Base-by-base conservation (phyloP, 805 yeast genomes). In the Clavispora fructus region DNA sequence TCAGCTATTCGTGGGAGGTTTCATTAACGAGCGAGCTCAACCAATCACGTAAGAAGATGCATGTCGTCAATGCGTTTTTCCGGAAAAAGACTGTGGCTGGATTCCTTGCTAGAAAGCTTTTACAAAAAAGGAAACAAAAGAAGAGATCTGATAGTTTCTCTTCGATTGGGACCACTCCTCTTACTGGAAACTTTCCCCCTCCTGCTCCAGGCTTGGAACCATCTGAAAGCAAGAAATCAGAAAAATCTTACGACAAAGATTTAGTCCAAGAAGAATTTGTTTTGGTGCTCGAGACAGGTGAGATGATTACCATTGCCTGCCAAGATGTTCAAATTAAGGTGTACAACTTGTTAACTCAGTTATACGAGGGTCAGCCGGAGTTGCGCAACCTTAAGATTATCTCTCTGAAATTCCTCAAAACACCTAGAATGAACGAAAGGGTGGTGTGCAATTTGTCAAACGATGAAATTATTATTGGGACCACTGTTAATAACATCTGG, bases 341-440 rank as follows among this genome's bases (percentile, higher is more conserved):
- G 4, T 49, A 52, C 44, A 63, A 68, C 45, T 53, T 68, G 7
- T 39, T 64, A 10, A 52, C 50, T 7, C 48, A 58, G 10, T 48
- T 60, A 0, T 63, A 60, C 43, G 52, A 48, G 7, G 53, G 48
- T 3, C 35, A 40, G 2, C 38, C 16, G 1, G 50, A 43, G 10
- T 38, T 52, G 6, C 46, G 45, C n/a, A 32, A 23, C 7, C 38
- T 53, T 26, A 61, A 37, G 60, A 68, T 85, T n/a, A 67, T 71
- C 1, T 69, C 80, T 2, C 82, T 83, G 45, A 76, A 75, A 43
- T 77, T 77, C 49, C 60, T 88, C 10, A 60, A 75, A 2, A 83
- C 95, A 0, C 88, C 95, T 5, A 73, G 94, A 59, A 83, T 87
- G 25, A 83, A 80, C 56, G 94, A 87, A 59, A 70, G 91, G 50